Conservation (phyloP, 139 green algal genomes). For the Chlorella sp. region DNA sequence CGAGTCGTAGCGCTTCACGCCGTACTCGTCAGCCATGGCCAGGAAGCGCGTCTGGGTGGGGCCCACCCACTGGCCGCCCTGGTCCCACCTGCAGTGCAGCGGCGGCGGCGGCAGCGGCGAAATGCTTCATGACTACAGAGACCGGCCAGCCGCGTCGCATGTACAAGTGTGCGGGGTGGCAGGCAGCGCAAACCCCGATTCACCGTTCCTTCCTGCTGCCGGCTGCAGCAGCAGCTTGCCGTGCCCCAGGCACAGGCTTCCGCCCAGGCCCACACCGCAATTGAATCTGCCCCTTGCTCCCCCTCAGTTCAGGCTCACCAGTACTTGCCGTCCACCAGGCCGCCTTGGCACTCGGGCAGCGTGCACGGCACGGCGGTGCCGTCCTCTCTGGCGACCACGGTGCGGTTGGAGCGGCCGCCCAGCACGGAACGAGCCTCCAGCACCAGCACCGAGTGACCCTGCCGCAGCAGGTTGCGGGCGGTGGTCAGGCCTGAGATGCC, state of each 20-base stretch:
- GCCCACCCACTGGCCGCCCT: slow-evolving; percentile 13
- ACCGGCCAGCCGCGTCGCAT: no score
- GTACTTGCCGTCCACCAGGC: slow-evolving; percentile 2
- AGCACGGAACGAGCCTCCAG: neutral
- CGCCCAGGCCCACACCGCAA: no score
- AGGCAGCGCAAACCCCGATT: no score
- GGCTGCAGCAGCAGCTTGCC: no score
- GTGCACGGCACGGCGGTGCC: neutral
- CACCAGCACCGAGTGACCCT: neutral
- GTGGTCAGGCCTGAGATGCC: slow-evolving; percentile 1
- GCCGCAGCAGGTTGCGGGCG: neutral
- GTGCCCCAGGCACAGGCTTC: no score
- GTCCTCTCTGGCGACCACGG: neutral
- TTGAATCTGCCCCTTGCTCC: no score
- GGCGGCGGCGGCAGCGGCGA: no score
- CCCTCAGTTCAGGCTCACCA: no score
- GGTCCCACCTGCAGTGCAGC: neutral
- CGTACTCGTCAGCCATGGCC: slow-evolving; percentile 7
- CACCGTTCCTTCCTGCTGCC: no score
- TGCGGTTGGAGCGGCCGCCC: neutral
- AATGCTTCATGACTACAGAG: no score
- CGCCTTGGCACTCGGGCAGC: neutral
- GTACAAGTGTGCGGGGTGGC: no score
- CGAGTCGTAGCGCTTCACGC: neutral
- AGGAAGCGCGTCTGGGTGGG: slow-evolving; percentile 16